Evolutionary conservation across 2,329 filamentous ascomycete species (phyloP), one percentile per base, ranked within the genome.

Genomic region (Neophaeococcomyces aloes): DNA sequence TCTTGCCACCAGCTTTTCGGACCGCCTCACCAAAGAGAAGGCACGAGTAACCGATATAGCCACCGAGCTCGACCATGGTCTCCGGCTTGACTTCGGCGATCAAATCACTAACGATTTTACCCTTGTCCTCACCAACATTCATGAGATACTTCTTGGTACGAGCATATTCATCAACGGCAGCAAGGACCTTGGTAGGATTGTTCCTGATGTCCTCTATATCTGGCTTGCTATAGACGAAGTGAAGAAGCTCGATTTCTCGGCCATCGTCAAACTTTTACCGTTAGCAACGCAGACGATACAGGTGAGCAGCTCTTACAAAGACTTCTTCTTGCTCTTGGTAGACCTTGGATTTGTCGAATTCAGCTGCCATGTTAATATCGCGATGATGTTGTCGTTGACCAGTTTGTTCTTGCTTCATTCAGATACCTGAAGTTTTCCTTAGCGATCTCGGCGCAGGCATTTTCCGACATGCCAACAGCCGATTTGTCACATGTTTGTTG

Each of bases 11-110:
- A 2, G 72, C 72, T 38, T 72, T 69, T 46, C 74, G 74, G 13
- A 85, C 65, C 1, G 80, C 79, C 29, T 77, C 70, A 34, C 76
- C 82, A 56, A 88, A 89, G 1, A 86, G 69, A 47, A 91, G 78
- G 47, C 80, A 79, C 0, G 84, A 89, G 66, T 91, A 91, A 32
- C 85, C 85, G 15, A 87, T 72, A 61, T 89, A 91, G 38, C 83
- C 81, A 36, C 86, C 85, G 0, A 91, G 70, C 59, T 93, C 85
- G 36, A 89, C 75, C 77, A 87, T 84, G 2, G 70, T 70, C 42
- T 75, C 61, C 1, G 83, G 83, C 58, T 81, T 83, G 37, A 72
- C 65, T 49, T 82, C 67, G 15, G 67, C 67, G 47, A 91, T 87
- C 30, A 88, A 61, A 23, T 82, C 71, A 7, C 72, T 72, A 1